Base-by-base conservation (phyloP, 2,329 filamentous ascomycete genomes). In the Dryadomyces quercus-mongolicae region DNA sequence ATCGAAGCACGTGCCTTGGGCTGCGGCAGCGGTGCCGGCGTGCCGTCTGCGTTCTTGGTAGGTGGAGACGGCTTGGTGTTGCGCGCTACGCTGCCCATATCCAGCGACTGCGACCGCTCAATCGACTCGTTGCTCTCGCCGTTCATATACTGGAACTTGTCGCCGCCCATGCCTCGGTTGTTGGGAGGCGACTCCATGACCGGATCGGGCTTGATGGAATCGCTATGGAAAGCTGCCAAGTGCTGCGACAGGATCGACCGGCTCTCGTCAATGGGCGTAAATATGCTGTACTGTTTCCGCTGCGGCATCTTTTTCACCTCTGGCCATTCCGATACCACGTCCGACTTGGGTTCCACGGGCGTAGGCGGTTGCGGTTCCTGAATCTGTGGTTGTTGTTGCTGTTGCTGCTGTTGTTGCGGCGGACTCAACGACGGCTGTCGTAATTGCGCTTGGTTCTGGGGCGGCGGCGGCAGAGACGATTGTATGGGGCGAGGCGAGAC, bases 231-330 rank as follows among this genome's bases (percentile, higher is more conserved):
- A 1, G 79, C 80, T 16, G 81, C 83, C 58, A 87, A 84, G 66
- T 95, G 90, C 60, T 92, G 88, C 13, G 88, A 89, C 46, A 96
- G 71, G 56, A 96, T 85, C 1, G 91, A 96, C 50, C 88, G 81
- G 62, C 86, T 90, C 66, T 95, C 91, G 63, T 97, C 93, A 58
- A 98, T 95, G 0, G 93, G 93, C 0, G 93, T 98, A 66, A 97
- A 97, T 56, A 98, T 97, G 67, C 91, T 96, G 65, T 91, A 85
- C 21, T 85, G 85, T 66, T 91, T 91, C 38, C 87, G 84, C 63
- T 85, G 86, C 2, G 85, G 84, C 59, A 87, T 72, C 60, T 79
- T 81, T 67, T 80, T 80, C 58, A 81, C 76, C 18, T 73, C 73
- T 10, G 58, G 76, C 76, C 54, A 58, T n/a, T 59, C 57, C 3